Evolutionary conservation across 345 rosid genomes (phyloP), one percentile per base, ranked within the genome.

Genomic region (Raphanus sativus): DNA sequence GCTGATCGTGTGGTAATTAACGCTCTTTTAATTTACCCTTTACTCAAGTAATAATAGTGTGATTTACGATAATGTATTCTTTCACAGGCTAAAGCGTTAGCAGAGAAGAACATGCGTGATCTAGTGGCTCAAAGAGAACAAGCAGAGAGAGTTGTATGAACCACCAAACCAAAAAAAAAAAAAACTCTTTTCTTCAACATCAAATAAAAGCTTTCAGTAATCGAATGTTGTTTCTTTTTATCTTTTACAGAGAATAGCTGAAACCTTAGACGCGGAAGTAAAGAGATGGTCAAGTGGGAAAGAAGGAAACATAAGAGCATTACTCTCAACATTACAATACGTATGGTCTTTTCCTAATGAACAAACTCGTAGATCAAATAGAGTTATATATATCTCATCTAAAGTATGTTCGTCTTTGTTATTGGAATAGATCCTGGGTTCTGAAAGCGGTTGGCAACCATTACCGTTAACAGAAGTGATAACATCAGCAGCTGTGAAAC

Each of bases 251-350:
- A 90, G 98, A 73, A 66, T 92, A 56, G 89, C 97, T 30, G 99
- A 95, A 84, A 89, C 87, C 32, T 89, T 92, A 58, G 97, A 89
- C 62, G 93, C 96, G 1, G 99, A 95, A 63, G 91, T 95, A 73
- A 95, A 86, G 81, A 88, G 97, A 90, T 95, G 99, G 99, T 92
- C 92, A 8, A 87, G 81, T 64, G 93, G 98, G 73, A 95, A 92
- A 83, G 99, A 92, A 85, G 96, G 97, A 58, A 95, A 95, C 83
- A 83, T 95, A 67, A 88, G 99, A 7, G 98, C 99, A 73, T 82
- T 95, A 81, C 92, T 92, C 74, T 95, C 99, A 64, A 95, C 99
- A n/a, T 77, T 95, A 75, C 98, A 92, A 91, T 95, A 95, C 74
- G 99, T 95, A 91, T n/a, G n/a, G n/a, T n/a, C n/a, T n/a, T n/a